Evolutionary conservation across 2,329 filamentous ascomycete species (phyloP).

Genomic region (Ceratocystis variospora): DNA sequence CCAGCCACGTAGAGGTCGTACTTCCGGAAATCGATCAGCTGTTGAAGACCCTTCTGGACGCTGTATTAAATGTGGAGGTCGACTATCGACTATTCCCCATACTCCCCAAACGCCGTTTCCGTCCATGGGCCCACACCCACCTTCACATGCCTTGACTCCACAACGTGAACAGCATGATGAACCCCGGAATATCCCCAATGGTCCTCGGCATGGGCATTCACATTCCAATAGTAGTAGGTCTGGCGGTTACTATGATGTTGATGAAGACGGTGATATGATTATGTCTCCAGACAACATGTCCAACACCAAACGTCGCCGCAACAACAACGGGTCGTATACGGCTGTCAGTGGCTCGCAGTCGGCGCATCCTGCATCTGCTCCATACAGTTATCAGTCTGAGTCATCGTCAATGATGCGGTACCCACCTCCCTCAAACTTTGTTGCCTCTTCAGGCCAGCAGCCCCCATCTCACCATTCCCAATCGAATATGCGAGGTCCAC

Average conservation of each 20-base stretch:
- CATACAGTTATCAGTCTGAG: conserved; percentile 9
- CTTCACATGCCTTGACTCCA: conserved; percentile 17
- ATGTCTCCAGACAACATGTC: conserved; percentile 6
- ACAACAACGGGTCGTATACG: background rate
- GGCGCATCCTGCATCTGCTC: background rate
- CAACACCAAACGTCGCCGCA: conserved; percentile 1
- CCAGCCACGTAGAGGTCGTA: conserved; percentile 58
- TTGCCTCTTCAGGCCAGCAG: background rate
- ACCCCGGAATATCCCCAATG: background rate
- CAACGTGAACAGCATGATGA: conserved; percentile 1
- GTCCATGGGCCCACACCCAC: conserved; percentile 23
- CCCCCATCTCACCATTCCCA: conserved; percentile 1
- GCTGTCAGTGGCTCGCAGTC: background rate
- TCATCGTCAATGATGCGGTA: conserved; percentile 8
- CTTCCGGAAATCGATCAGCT: conserved; percentile 1
- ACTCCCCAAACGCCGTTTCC: conserved; percentile 38
- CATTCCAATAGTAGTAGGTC: conserved; percentile 6
- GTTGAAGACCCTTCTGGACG: conserved; percentile 38
- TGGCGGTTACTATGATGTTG: conserved; percentile 1
- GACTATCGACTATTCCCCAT: conserved; percentile 47
- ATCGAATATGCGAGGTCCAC: conserved; percentile 2
- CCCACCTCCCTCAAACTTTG: conserved; percentile 8
- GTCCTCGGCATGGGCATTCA: conserved; percentile 4
- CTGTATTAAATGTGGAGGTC: conserved; percentile 60
- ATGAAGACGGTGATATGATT: background rate